Base-by-base conservation (phyloP, 208 protist genomes). In the Crithidia brevicula region DNA sequence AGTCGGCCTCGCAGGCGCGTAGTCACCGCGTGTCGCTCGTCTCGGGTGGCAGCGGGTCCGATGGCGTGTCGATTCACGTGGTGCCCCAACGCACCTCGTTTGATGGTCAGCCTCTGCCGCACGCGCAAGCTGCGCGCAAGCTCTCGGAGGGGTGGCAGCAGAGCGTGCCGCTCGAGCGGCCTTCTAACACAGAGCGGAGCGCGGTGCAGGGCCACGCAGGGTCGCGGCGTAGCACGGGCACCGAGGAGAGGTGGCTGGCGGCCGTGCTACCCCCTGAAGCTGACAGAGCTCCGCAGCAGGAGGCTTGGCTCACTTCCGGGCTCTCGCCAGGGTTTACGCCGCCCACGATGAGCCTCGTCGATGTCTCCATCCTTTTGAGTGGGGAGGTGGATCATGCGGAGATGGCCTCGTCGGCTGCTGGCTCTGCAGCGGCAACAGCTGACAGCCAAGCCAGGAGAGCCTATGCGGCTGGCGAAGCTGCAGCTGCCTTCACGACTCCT, bases 241-340 rank as follows among this genome's bases (percentile, higher is more conserved):
- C 31, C 22, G 59, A 45, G 31, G 59, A 65, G 45, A 65, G 30
- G 18, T 65, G 59, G 59, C 31, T 54, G 20, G 33, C 59, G 22
- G 7, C 43, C 22, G 31, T 65, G 43, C 27, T 30, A 28, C 43
- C 27, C 25, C 3, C 43, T 1, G 38, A n/a, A n/a, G n/a, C n/a
- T n/a, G n/a, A n/a, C n/a, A n/a, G n/a, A n/a, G n/a, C n/a, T n/a
- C n/a, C n/a, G n/a, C n/a, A n/a, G n/a, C n/a, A n/a, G 34, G 3
- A 23, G 4, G 25, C 25, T 4, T 52, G 57, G 57, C 6, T 18
- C 2, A 34, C 38, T 8, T 50, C n/a, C 13, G 49, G 20, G 2
- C 42, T 57, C 34, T 54, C 49, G 18, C 31, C 36, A 15, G 43
- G 36, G 42, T 51, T 59, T 10, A 63, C 69, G 16, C 62, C 46